Percentiles rank a stretch among this genome's conserved stretches.
These are phyloP conservation scores for Themeda triandra DNA, from an alignment of 176 grass and related monocot genomes.

Conservation along the genomic window DNA sequence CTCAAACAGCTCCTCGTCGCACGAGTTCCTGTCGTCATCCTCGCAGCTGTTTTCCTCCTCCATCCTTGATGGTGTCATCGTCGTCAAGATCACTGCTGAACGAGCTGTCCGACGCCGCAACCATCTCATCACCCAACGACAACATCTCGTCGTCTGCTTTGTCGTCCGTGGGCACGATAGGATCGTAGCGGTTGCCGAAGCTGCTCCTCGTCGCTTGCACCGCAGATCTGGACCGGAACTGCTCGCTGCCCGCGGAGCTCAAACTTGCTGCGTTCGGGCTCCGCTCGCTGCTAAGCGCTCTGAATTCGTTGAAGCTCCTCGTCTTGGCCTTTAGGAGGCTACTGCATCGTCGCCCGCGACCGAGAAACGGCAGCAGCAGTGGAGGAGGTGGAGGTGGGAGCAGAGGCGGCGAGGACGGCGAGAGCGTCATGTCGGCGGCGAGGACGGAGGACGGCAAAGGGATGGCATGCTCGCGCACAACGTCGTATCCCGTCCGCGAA, in stretches of 20 bases:
- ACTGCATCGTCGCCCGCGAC: background rate
- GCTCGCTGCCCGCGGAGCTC: background rate
- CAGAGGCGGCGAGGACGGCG: conserved; percentile 8
- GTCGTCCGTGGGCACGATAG: background rate
- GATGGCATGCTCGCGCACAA: conserved; percentile 25
- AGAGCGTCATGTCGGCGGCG: conserved; percentile 37
- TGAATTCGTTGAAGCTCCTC: conserved; percentile 35
- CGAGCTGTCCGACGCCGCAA: conserved; percentile 26
- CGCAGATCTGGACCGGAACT: conserved; percentile 32
- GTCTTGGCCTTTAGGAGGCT: conserved; percentile 23
- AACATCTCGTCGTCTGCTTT: background rate
- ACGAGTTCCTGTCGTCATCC: conserved; percentile 14
- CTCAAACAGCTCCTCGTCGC: conserved; percentile 57
- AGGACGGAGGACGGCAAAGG: conserved; percentile 52
- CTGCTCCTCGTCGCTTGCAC: background rate
- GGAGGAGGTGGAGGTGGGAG: conserved; percentile 18
- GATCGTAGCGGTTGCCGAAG: conserved; percentile 25
- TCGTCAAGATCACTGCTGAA: conserved; percentile 36
- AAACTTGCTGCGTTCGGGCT: background rate
- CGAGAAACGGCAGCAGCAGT: background rate
- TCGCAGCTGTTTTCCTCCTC: background rate
- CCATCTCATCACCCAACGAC: background rate
- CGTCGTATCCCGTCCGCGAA: conserved; percentile 8
- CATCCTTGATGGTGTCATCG: background rate
- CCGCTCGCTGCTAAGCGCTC: background rate